Base-by-base conservation (phyloP, 1,284 basidiomycete species). In the Thelephora terrestris region DNA sequence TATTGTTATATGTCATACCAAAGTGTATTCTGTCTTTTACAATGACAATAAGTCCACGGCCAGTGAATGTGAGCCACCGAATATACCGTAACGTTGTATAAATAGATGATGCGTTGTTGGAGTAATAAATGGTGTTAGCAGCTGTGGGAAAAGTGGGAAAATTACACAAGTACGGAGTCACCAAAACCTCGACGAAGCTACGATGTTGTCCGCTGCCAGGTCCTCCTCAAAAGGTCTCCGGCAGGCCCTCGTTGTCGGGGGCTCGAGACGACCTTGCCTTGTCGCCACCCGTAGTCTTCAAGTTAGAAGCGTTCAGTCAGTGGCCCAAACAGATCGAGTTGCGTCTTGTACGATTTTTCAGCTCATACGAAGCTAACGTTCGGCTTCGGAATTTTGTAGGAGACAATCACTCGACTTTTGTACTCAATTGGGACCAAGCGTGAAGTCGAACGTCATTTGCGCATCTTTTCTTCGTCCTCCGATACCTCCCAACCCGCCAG, bases 351-450 rank as follows among this genome's bases (percentile, higher is more conserved):
- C 29, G 14, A 32, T 14, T 32, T 32, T 32, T 32, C 29, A 32
- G 29, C 9, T 32, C 29, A 14, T 6, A 32, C 29, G 29, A 10
- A 10, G 25, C 32, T 29, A 21, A 37, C 23, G 10, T 38, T 36
- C 25, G 25, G 34, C 6, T 43, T 23, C 17, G 20, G 45, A 42
- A 7, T 32, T 14, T 4, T 38, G 5, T 53, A 93, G 91, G 91
- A 94, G 62, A 94, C 91, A 3, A 94, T 94, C 58, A 91, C 91
- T 47, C 85, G 93, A 46, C 74, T 97, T 18, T 76, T 97, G 39
- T 96, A 96, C 70, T 96, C 92, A 34, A 85, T 97, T 55, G 93
- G 93, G 45, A 91, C 89, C 23, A 91, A 94, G 61, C 87, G 91
- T 56, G 93, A 97, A 67, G 93, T 97, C 53, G 92, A 95, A 65